These are phyloP conservation scores for Cylindrodendrum hubeiense DNA, from an alignment of 2,329 filamentous ascomycete species.

Conservation along the genomic window DNA sequence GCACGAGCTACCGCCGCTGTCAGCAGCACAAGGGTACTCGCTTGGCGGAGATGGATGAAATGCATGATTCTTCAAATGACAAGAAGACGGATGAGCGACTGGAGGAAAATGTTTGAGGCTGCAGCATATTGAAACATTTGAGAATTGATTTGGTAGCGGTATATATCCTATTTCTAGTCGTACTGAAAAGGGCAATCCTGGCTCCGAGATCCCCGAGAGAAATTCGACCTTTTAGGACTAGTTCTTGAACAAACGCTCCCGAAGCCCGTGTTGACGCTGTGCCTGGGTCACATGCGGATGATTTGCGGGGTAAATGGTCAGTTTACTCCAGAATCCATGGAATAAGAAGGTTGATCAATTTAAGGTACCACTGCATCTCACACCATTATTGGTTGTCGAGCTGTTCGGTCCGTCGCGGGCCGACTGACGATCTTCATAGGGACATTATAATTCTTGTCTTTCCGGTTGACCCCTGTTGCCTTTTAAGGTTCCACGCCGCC, in stretches of 20 bases:
- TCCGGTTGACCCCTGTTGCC: neutral
- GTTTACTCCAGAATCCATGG: slow-evolving; percentile 5
- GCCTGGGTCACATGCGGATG: neutral
- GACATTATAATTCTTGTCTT: neutral
- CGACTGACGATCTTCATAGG: neutral
- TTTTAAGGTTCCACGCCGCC: neutral
- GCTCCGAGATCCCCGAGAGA: slow-evolving; percentile 8
- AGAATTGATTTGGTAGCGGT: neutral
- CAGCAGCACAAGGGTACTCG: slow-evolving; percentile 1
- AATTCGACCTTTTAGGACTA: neutral
- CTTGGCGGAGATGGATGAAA: slow-evolving; percentile 1
- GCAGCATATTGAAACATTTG: neutral
- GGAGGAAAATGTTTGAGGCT: neutral
- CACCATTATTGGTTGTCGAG: neutral
- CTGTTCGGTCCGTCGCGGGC: slow-evolving; percentile 11
- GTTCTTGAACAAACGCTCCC: neutral
- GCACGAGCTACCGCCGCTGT: neutral
- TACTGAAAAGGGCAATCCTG: neutral
- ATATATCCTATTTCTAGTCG: neutral
- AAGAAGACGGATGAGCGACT: neutral
- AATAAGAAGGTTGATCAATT: slow-evolving; percentile 2
- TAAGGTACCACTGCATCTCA: neutral
- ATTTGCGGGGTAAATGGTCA: slow-evolving; percentile 12
- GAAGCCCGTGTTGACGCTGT: neutral
- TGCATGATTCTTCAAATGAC: neutral